Base-by-base conservation (phyloP, 2,329 filamentous ascomycete species). In the Sporothrix pseudoabietina region DNA sequence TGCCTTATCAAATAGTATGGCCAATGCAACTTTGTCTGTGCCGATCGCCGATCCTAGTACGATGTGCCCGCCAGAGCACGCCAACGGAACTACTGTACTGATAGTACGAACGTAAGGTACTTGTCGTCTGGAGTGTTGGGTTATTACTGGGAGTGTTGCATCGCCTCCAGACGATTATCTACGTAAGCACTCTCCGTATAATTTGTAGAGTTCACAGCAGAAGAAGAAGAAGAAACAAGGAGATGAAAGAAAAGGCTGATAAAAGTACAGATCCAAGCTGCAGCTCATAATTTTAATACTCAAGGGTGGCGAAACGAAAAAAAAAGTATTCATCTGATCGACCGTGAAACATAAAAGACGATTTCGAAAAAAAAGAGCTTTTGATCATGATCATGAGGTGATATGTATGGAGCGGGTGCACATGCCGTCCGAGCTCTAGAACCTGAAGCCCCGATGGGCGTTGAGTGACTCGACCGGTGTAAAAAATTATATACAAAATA, bases 21-120 rank as follows among this genome's bases (percentile, higher is more conserved):
- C 44, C 19, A 55, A 54, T 41, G 30, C 66, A 41, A 39, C 66
- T 55, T 44, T 16, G 49, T 19, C 26, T 55, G 66, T 69, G 65
- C 47, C 66, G 49, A 41, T 55, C 49, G 26, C 66, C 66, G 66
- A 69, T 69, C 49, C 66, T 69, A 32, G 66, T 69, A 41, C 47
- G 66, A 55, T 55, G 32, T 52, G 30, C 44, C 35, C n/a, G 22
- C 39, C 19, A 47, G 61, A 35, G 59, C 19, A 8, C 30, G 6
- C 39, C 7, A 10, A 4, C 6, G 61, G 26, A 22, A 22, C 8
- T 26, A 12, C n/a, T n/a, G n/a, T n/a, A n/a, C n/a, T n/a, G n/a
- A n/a, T n/a, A n/a, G n/a, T n/a, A n/a, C n/a, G n/a, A n/a, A n/a
- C n/a, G n/a, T n/a, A n/a, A 9, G 26, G 26, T 32, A 35, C 8